Conservation (phyloP, 2,329 filamentous ascomycete genomes). For the Fusarium devonianum region DNA sequence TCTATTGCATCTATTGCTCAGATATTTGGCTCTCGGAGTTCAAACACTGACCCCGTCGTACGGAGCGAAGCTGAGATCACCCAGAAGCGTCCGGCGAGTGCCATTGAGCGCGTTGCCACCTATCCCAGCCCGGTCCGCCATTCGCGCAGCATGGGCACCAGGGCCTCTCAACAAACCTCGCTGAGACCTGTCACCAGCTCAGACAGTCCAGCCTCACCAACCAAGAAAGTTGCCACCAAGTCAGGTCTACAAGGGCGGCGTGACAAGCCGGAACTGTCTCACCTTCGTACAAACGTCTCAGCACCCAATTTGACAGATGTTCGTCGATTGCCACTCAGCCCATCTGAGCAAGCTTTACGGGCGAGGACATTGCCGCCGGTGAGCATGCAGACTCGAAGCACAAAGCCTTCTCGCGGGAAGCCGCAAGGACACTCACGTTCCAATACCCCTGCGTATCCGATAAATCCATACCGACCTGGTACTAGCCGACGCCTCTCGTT, state of each 20-base stretch:
- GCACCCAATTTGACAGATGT: conserved; percentile 40
- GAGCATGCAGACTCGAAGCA: conserved; percentile 53
- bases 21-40: conserved; percentile 27
- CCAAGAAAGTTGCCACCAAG: conserved; percentile 4
- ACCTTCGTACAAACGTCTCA: conserved; percentile 32
- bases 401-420: conserved; percentile 33
- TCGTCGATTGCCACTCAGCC: conserved; percentile 12
- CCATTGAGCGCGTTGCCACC: conserved; percentile 7
- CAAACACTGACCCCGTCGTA: conserved; percentile 13
- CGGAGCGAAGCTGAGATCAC: conserved; percentile 3
- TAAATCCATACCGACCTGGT: conserved; percentile 6
- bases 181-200: conserved; percentile 13
- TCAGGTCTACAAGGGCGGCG: conserved; percentile 2
- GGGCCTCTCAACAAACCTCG: conserved; percentile 2
- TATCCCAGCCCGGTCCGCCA: neutral
- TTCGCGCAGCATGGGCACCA: conserved; percentile 5
- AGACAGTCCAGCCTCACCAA: conserved; percentile 7
- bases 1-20: conserved; percentile 27
- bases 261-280: conserved; percentile 26
- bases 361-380: conserved; percentile 51
- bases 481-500: conserved; percentile 27
- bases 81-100: conserved; percentile 17
- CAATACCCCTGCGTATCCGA: conserved; percentile 25
- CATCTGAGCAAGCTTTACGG: conserved; percentile 36
- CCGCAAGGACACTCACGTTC: conserved; percentile 17